Conservation (phyloP, 305 asterid species). For the Fraxinus sp. region DNA sequence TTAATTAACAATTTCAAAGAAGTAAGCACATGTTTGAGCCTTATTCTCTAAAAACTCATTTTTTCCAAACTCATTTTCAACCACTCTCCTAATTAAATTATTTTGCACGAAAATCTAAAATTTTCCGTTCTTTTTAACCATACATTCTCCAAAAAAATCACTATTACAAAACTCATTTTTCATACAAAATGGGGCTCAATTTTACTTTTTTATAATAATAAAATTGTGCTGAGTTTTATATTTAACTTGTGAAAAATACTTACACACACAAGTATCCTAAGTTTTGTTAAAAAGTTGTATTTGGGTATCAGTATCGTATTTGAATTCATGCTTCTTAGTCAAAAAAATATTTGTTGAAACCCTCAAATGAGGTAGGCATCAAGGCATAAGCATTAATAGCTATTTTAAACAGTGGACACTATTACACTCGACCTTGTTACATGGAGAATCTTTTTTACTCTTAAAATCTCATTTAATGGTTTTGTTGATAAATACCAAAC, state of each 20-base stretch:
- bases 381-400: background rate
- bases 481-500: background rate
- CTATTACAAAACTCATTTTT: background rate
- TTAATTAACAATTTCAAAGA: background rate
- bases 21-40: background rate
- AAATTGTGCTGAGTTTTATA: background rate
- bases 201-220: background rate
- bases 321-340: background rate
- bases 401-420: background rate
- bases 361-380: background rate
- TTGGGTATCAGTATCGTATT: background rate
- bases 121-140: background rate
- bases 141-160: background rate
- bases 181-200: background rate
- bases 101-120: background rate
- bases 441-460: background rate
- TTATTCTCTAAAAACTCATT: background rate
- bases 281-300: background rate
- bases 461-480: background rate
- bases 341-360: background rate
- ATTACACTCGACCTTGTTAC: background rate
- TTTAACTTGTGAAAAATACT: background rate
- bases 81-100: background rate
- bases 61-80: background rate
- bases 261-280: background rate